These are phyloP conservation scores for Solanum clarkiae DNA, from an alignment of 257 asterid species.

Conservation along the genomic window DNA sequence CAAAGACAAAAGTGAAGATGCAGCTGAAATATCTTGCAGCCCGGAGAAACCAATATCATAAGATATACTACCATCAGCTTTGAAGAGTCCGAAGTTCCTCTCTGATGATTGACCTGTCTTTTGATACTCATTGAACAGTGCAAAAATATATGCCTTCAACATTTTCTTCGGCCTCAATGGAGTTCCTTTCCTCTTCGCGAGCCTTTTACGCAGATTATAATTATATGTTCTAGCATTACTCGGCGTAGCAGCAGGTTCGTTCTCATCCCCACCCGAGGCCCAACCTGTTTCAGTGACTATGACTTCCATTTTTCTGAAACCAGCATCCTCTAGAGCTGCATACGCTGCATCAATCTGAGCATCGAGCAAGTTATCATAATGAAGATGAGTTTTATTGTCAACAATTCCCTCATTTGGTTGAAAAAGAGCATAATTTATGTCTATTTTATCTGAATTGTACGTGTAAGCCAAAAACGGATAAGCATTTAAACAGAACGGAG, in stretches of 20 bases:
- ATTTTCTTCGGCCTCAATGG: constrained; percentile 68
- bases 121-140: constrained; percentile 71
- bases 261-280: constrained; percentile 90
- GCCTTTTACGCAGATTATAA: constrained; percentile 72
- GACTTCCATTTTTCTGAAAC: constrained; percentile 71
- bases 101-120: constrained; percentile 69
- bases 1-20: constrained; percentile 32
- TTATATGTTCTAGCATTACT: constrained; percentile 72
- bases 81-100: constrained; percentile 66
- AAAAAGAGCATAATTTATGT: constrained; percentile 84
- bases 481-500: constrained; percentile 90
- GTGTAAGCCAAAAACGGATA: constrained; percentile 89
- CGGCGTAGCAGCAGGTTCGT: constrained; percentile 69
- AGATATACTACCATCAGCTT: constrained; percentile 76
- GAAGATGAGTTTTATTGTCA: constrained; percentile 54
- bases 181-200: constrained; percentile 86
- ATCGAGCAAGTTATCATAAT: constrained; percentile 87
- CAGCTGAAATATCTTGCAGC: constrained; percentile 56
- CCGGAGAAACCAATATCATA: constrained; percentile 75
- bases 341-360: constrained; percentile 97
- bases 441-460: constrained; percentile 47
- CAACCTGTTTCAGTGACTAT: constrained; percentile 95
- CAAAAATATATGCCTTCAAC: constrained; percentile 79
- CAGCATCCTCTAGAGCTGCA: constrained; percentile 76
- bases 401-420: constrained; percentile 49